Evolutionary conservation across 345 rosid genomes (phyloP).

Genomic region (Corymbia maculata): DNA sequence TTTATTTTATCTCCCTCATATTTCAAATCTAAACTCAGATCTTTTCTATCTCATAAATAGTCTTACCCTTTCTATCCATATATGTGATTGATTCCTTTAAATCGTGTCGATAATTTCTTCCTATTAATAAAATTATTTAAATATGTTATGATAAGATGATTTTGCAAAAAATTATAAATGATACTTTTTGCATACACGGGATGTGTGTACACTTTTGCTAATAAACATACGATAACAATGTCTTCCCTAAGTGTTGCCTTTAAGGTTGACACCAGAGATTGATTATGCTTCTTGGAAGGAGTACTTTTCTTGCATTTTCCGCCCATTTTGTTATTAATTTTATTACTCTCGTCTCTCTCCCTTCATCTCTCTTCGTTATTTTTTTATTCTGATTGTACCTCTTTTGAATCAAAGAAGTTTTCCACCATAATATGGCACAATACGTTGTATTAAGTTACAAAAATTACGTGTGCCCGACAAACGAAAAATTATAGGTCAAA

Average conservation of each 20-base stretch:
- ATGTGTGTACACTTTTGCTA: not conserved
- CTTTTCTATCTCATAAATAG: not conserved
- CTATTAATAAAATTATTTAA: not conserved
- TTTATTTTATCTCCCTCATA: not conserved
- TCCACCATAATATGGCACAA: not conserved
- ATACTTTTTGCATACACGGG: not conserved
- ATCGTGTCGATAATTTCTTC: not conserved
- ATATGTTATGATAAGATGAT: not conserved
- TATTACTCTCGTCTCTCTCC: not conserved
- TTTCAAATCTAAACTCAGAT: not conserved
- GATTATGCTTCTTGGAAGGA: not conserved
- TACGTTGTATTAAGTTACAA: not conserved
- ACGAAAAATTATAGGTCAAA: not conserved
- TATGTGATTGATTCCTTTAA: not conserved
- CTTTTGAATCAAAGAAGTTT: not conserved
- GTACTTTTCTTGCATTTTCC: not conserved
- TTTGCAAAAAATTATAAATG: not conserved
- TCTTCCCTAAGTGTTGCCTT: not conserved
- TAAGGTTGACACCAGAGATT: too few species aligned
- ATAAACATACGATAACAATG: not conserved
- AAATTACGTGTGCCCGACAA: not conserved
- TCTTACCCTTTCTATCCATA: not conserved
- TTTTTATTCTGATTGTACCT: not conserved
- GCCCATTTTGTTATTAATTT: not conserved
- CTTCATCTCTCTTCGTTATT: not conserved